phyloP scores from a whole-genome alignment of 2,329 filamentous ascomycete genomes.

The Pseudogymnoascus sp. region DNA sequence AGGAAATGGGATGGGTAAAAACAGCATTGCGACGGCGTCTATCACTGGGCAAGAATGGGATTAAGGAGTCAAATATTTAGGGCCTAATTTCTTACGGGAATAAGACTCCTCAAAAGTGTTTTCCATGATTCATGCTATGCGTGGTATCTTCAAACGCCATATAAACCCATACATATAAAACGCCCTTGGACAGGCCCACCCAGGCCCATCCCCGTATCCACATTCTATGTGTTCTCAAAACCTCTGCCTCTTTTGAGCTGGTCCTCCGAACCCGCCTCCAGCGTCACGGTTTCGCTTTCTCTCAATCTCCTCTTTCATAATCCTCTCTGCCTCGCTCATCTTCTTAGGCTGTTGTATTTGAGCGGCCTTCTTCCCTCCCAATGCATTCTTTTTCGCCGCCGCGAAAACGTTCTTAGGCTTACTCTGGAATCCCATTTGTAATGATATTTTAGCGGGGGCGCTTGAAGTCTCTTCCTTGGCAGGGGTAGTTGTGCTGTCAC shows the following conservation, averaged over 20 bases:
- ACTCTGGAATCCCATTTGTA: slow-evolving; percentile 57
- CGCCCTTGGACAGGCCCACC: slow-evolving; percentile 13
- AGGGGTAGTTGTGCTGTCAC: background rate
- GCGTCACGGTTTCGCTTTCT: slow-evolving; percentile 51
- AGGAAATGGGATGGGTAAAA: background rate
- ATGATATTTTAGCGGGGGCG: slow-evolving; percentile 40
- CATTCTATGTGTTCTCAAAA: slow-evolving; percentile 19
- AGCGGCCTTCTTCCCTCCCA: slow-evolving; percentile 54
- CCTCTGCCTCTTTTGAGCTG: slow-evolving; percentile 44
- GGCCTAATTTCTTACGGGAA: slow-evolving; percentile 12
- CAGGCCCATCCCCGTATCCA: background rate
- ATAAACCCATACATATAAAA: slow-evolving; percentile 13
- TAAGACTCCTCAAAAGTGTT: background rate
- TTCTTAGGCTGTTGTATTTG: slow-evolving; percentile 61
- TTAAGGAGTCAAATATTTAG: slow-evolving; percentile 16
- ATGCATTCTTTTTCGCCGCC: slow-evolving; percentile 58
- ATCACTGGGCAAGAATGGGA: slow-evolving; percentile 18
- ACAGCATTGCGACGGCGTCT: slow-evolving; percentile 9
- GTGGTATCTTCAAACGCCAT: slow-evolving; percentile 3
- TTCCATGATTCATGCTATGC: background rate
- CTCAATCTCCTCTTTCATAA: slow-evolving; percentile 81
- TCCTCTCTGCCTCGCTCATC: slow-evolving; percentile 80
- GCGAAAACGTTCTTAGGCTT: slow-evolving; percentile 73
- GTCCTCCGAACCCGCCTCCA: slow-evolving; percentile 31
- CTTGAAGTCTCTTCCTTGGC: slow-evolving; percentile 14